Evolutionary conservation across 2,329 filamentous ascomycete genomes (phyloP), one percentile per base, ranked within the genome.

Genomic region (Trichoderma brevicompactum): DNA sequence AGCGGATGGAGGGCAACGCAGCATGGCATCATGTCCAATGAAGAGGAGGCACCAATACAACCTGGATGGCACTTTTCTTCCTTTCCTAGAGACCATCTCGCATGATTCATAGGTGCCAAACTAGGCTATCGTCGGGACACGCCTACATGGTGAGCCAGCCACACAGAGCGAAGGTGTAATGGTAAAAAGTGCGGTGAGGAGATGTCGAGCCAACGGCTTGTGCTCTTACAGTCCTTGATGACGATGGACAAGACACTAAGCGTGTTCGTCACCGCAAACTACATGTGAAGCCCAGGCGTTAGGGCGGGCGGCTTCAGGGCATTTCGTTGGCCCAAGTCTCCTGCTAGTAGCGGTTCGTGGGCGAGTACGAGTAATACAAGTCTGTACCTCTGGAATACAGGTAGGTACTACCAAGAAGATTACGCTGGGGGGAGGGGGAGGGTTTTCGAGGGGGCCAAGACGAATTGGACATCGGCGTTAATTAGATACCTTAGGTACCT

Each of bases 51-150:
- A 36, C 59, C 49, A 52, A 34, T 34, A 49, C 41, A 13, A 50
- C 17, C 46, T 61, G 40, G n/a, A 52, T 40, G 34, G 38, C 38
- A 12, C 19, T 53, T 46, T 28, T 44, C 34, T 44, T 50, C 36
- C 44, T 19, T 15, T 34, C 41, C n/a, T 15, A 36, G 43, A 38
- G 67, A 15, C 58, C 66, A 40, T 73, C 68, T 60, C 59, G 59
- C 59, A 63, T 63, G 49, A 63, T 54, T 46, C 28, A n/a, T 54
- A 32, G 59, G 49, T 54, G 66, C 66, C 54, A 46, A 53, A 54
- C 66, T 66, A 68, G 66, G 68, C 58, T 64, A 68, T 64, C 65
- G 7, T 64, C 68, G 68, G 65, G 65, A 66, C 50, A 66, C 49
- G 50, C 53, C 43, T 46, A 28, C 36, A 32, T 58, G 43, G 55